A percentile compares a stretch with the other conserved stretches of the same genome.
phyloP scores from a whole-genome alignment of 257 asterid genomes.

The Rauvolfia tetraphylla region DNA sequence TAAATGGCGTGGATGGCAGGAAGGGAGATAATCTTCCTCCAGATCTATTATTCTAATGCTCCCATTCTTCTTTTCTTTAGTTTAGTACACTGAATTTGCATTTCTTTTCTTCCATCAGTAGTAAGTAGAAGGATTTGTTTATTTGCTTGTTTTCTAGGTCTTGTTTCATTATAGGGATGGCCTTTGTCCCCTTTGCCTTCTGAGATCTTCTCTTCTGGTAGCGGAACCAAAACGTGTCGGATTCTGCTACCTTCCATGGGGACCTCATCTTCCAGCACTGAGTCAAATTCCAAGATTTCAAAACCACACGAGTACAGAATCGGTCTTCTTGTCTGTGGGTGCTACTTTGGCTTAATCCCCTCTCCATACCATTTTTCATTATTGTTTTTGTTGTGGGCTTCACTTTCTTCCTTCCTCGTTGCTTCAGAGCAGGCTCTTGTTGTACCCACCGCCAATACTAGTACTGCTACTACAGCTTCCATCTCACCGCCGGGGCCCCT shows the following conservation, averaged over 20 bases:
- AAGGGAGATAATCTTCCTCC: background rate
- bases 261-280: background rate
- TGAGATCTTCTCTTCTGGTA: background rate
- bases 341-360: background rate
- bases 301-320: constrained; percentile 1
- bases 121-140: background rate
- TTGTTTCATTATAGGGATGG: too few species aligned
- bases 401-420: constrained; percentile 14
- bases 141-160: too few species aligned
- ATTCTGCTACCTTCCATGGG: constrained; percentile 15
- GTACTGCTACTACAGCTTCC: background rate
- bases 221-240: constrained; percentile 7
- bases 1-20: constrained; percentile 6
- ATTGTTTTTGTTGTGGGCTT: constrained; percentile 2
- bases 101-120: background rate
- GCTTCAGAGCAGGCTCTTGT: background rate
- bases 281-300: background rate
- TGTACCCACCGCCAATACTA: background rate
- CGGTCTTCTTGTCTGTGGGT: constrained; percentile 16
- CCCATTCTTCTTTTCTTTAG: background rate
- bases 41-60: background rate
- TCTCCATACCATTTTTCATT: background rate
- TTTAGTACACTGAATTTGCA: background rate
- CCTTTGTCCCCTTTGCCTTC: background rate
- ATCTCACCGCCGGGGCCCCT: background rate